phyloP scores from a whole-genome alignment of 176 grass and related monocot species.

The Phoenix dactylifera region DNA sequence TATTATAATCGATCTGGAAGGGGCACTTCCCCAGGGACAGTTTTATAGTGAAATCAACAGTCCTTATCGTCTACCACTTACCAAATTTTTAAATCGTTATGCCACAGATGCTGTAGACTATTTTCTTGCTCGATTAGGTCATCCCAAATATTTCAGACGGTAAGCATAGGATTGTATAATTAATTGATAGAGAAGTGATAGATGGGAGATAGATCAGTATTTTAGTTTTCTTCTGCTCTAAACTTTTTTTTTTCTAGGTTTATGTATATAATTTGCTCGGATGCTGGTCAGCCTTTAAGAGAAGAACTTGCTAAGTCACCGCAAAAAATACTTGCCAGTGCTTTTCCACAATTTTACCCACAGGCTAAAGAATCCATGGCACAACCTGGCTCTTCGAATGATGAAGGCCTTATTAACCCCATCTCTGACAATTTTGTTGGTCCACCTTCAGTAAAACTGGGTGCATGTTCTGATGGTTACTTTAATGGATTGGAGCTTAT shows the following conservation, averaged over 20 bases:
- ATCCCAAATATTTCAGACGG: constrained; percentile 97
- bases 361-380: constrained; percentile 38
- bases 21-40: constrained; percentile 74
- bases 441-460: constrained; percentile 42
- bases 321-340: constrained; percentile 90
- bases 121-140: constrained; percentile 79
- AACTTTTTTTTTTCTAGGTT: constrained; percentile 45
- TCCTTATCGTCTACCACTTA: constrained; percentile 84
- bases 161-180: constrained; percentile 11
- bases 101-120: constrained; percentile 79
- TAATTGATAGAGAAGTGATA: neutral
- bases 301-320: constrained; percentile 90
- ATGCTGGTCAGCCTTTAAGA: constrained; percentile 64
- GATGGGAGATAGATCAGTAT: neutral
- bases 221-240: too few species aligned
- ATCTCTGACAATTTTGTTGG: constrained; percentile 47
- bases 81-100: constrained; percentile 95
- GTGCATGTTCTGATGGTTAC: constrained; percentile 64
- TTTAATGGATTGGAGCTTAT: constrained; percentile 94
- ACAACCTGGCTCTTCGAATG: constrained; percentile 54
- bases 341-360: constrained; percentile 66
- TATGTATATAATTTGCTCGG: constrained; percentile 98
- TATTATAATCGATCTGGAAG: constrained; percentile 91
- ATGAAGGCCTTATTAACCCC: constrained; percentile 48
- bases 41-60: constrained; percentile 99